Base-by-base conservation (phyloP, 352 stramenopile species). In the Phytophthora nicotianae region DNA sequence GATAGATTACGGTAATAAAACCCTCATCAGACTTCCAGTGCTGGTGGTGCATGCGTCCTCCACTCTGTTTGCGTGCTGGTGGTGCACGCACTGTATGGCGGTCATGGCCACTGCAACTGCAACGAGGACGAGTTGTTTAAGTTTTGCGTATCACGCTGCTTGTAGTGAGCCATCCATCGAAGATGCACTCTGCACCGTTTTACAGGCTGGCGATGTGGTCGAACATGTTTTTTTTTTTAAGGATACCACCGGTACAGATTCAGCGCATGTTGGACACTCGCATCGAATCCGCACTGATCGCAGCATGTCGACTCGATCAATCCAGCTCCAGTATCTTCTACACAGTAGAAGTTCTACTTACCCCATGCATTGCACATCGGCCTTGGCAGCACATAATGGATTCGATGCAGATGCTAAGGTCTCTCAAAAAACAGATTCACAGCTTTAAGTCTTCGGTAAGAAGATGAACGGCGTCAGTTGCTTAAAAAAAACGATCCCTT, bases 151-250 rank as follows among this genome's bases (percentile, higher is more conserved):
- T 66, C 50, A 66, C 42, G 41, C 42, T 42, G 48, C 19, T 32
- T 60, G 9, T 17, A 29, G 49, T 65, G 58, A 65, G 50, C 50
- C 29, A 59, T 43, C 26, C 16, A 46, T 54, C 13, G 27, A 16
- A 43, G 58, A 60, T 65, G 23, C 49, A 41, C 32, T 53, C 17
- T 29, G 58, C 58, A 65, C 50, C n/a, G 40, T 60, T 54, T 49
- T 54, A 53, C 48, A 55, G 43, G n/a, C 29, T 35, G 21, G 21
- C 16, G 21, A 23, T 49, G 9, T 11, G 13, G 42, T 49, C 17
- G 5, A 32, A 32, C 4, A 35, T 35, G 4, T 3, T 35, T 5
- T 5, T 9, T 13, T 3, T 5, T 35, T 35, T 10, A 38, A n/a
- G n/a, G 32, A 2, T 38, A n/a, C 32, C 32, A 38, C 32, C 32